A percentile compares a stretch with the other conserved stretches of the same genome.
phyloP scores from a whole-genome alignment of 176 grass and related monocot species.

The Aegilops tauschii region DNA sequence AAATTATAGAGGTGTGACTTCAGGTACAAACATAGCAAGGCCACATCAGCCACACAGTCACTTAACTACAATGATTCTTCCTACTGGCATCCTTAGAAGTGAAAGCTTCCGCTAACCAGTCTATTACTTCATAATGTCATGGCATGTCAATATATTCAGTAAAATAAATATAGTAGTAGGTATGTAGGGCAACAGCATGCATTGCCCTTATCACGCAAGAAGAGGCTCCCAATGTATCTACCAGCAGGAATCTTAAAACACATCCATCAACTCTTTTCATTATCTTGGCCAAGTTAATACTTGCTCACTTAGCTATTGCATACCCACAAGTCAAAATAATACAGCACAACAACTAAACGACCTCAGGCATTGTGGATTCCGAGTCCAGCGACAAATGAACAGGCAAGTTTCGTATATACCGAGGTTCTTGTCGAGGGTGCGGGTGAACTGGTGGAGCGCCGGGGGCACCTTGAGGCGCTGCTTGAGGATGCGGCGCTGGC shows the following conservation, averaged over 20 bases:
- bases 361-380: neutral
- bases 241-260: neutral
- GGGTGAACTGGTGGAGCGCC: constrained; percentile 83
- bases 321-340: neutral
- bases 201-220: neutral
- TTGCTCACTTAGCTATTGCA: neutral
- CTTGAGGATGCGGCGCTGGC: constrained; percentile 87
- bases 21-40: too few relatives aligned
- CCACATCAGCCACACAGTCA: too few relatives aligned
- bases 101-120: too few relatives aligned
- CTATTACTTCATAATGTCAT: too few relatives aligned
- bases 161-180: too few relatives aligned
- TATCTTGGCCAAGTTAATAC: neutral
- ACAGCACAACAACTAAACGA: neutral
- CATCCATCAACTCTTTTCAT: neutral
- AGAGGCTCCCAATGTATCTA: neutral
- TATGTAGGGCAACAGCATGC: too few relatives aligned
- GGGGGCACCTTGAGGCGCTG: constrained; percentile 89
- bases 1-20: too few relatives aligned
- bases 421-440: constrained; percentile 89
- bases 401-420: constrained; percentile 25
- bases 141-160: too few relatives aligned
- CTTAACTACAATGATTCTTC: too few relatives aligned
- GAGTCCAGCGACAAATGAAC: neutral
- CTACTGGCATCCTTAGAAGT: too few relatives aligned